These are phyloP conservation scores for Rhodotorula sp. DNA, from an alignment of 1,284 basidiomycete species.

Conservation along the genomic window DNA sequence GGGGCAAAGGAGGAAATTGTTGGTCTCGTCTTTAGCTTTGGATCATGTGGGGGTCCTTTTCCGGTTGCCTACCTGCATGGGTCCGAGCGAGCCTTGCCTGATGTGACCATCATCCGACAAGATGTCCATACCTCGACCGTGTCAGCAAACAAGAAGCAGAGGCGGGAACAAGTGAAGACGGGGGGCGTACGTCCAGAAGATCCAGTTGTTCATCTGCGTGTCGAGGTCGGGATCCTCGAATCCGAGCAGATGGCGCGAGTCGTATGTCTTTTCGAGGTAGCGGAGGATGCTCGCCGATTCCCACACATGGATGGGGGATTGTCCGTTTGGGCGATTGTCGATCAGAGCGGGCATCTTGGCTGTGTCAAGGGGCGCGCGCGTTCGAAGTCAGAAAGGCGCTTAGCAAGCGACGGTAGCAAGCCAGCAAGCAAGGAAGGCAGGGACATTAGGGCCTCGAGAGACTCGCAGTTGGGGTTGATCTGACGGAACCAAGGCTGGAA, in stretches of 20 bases:
- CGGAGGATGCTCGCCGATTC: slow-evolving; percentile 26
- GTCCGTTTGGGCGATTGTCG: slow-evolving; percentile 19
- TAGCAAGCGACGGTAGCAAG: neutral
- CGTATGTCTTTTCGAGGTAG: slow-evolving; percentile 30
- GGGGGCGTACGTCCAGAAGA: slow-evolving; percentile 10
- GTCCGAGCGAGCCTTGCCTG: too few species aligned
- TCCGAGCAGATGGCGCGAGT: slow-evolving; percentile 6
- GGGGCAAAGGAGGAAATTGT: neutral
- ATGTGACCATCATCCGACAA: too few species aligned
- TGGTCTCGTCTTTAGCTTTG: neutral
- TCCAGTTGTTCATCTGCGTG: slow-evolving; percentile 29
- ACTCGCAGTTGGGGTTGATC: slow-evolving; percentile 37
- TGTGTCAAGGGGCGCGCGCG: neutral
- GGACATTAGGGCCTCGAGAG: neutral
- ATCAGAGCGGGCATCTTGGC: slow-evolving; percentile 35
- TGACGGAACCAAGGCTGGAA: slow-evolving; percentile 24
- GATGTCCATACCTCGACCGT: too few species aligned
- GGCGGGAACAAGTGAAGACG: neutral
- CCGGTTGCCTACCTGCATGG: slow-evolving; percentile 8
- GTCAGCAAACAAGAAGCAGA: neutral
- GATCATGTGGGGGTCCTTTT: neutral
- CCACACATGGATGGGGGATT: slow-evolving; percentile 17
- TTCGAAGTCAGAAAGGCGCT: too few species aligned
- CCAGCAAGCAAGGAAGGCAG: too few species aligned
- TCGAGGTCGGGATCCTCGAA: slow-evolving; percentile 30